Conservation (phyloP, 768 basidiomycete genomes). For the Cystobasidium onofrii region DNA sequence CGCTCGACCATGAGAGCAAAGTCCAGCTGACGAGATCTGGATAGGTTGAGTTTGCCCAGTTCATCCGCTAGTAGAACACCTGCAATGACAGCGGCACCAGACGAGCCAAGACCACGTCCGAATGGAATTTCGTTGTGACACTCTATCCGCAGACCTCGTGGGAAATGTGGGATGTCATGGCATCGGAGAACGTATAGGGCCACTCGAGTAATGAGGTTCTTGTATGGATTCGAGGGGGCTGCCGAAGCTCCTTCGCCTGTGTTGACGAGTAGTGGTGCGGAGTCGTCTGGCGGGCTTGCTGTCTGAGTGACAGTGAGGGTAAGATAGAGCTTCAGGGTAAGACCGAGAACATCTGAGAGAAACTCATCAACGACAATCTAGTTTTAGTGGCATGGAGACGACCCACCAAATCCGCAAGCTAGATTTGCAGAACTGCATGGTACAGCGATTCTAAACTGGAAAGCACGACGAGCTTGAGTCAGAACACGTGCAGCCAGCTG, state of each 20-base stretch:
- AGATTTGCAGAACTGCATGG: conserved; percentile 28
- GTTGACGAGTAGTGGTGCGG: conserved; percentile 61
- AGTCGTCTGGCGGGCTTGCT: conserved; percentile 43
- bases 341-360: conserved; percentile 76
- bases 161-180: conserved; percentile 61
- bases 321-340: conserved; percentile 80
- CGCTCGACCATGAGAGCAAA: conserved; percentile 98
- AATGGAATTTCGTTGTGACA: conserved; percentile 92
- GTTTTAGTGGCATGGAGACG: not conserved
- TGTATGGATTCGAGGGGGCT: conserved; percentile 89
- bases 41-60: conserved; percentile 65
- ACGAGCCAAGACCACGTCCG: conserved; percentile 92
- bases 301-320: conserved; percentile 59
- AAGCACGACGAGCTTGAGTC: not conserved
- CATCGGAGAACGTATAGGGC: conserved; percentile 97
- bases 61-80: conserved; percentile 82
- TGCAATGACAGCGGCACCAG: conserved; percentile 96
- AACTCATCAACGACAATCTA: not conserved
- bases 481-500: not conserved
- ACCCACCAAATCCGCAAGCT: conserved; percentile 26
- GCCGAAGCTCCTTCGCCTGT: conserved; percentile 79
- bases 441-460: conserved; percentile 25
- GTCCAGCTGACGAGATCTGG: conserved; percentile 70
- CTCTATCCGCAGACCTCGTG: conserved; percentile 61
- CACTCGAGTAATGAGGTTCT: conserved; percentile 92